A percentile compares a stretch with the other conserved stretches of the same genome.
Evolutionary conservation across 257 asterid genomes (phyloP).

Genomic region (Solanum boliviense): DNA sequence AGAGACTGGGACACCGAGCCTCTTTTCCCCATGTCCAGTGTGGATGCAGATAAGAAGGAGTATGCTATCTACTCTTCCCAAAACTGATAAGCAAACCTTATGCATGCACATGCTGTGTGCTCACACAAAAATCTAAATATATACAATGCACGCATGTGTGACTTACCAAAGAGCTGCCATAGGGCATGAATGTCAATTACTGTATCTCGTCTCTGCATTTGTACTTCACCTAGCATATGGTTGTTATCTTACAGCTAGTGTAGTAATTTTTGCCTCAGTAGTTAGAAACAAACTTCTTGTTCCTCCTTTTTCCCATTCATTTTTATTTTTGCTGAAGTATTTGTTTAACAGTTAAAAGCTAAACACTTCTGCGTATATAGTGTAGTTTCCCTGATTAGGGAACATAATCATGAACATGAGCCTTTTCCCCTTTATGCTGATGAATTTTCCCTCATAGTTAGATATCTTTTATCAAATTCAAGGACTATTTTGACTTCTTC

Average conservation of each 20-base stretch:
- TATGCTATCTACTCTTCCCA: conserved; percentile 21
- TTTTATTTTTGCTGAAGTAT: not conserved
- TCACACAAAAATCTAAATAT: not conserved
- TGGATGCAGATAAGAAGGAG: conserved; percentile 44
- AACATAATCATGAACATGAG: not conserved
- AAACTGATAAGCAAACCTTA: not conserved
- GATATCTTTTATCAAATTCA: not conserved
- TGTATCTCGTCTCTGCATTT: not conserved
- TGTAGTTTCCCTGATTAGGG: not conserved
- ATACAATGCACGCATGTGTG: not conserved
- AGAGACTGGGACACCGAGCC: conserved; percentile 93
- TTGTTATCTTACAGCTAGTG: not conserved
- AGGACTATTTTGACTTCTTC: not conserved
- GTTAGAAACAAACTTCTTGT: not conserved
- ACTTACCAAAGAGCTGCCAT: not conserved
- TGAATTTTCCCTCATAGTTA: not conserved
- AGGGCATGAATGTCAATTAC: not conserved
- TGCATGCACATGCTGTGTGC: not conserved
- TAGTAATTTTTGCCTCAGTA: not conserved
- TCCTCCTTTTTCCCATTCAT: not conserved
- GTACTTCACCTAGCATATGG: not conserved
- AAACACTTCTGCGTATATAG: not conserved
- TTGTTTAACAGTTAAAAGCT: not conserved
- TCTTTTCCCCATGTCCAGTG: conserved; percentile 58
- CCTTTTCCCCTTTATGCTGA: not conserved